Conservation (phyloP, 257 asterid genomes). For the Nicotiana paniculata region DNA sequence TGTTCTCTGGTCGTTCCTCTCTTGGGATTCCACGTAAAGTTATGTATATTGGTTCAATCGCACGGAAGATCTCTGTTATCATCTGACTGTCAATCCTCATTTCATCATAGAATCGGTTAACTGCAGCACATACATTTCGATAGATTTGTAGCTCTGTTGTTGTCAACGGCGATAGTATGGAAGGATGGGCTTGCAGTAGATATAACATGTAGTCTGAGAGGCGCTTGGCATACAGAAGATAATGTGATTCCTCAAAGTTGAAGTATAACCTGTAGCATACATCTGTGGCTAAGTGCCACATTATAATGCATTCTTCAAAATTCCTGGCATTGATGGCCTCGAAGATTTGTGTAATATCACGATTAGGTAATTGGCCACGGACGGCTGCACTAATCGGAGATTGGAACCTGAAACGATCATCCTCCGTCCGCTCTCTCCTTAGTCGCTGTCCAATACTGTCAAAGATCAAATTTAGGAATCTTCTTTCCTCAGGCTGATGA, state of each 20-base stretch:
- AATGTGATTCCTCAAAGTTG: not conserved
- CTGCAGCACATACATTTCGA: not conserved
- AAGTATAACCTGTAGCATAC: not conserved
- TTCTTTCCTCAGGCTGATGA: not conserved
- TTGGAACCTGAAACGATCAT: not conserved
- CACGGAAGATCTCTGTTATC: not conserved
- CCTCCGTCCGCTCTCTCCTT: not conserved
- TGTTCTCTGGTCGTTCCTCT: not conserved
- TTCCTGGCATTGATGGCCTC: not conserved
- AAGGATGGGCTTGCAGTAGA: not conserved
- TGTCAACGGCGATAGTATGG: not conserved
- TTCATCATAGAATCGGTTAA: not conserved
- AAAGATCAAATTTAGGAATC: not conserved
- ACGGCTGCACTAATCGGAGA: not conserved
- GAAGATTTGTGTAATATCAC: not conserved
- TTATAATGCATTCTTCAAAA: not conserved
- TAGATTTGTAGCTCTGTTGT: not conserved
- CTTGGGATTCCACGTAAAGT: not conserved
- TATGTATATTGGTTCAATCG: not conserved
- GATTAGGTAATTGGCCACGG: not conserved
- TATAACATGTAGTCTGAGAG: not conserved
- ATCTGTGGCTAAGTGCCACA: not conserved
- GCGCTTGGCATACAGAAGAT: not conserved
- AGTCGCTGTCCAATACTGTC: not conserved
- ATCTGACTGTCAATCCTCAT: not conserved